Conservation (phyloP, 345 rosid species). For the Salix caprea region DNA sequence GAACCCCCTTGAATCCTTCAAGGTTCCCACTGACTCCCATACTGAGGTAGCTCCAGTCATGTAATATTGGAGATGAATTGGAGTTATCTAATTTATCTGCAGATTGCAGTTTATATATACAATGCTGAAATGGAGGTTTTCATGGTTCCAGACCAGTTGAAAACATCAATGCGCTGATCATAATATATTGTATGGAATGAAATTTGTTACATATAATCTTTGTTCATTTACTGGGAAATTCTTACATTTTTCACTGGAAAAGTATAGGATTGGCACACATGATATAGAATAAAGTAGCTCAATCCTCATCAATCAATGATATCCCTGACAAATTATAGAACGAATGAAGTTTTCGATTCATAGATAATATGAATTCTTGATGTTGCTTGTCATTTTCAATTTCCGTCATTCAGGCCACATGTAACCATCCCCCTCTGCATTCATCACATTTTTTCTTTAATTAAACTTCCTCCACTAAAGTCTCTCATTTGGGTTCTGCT, state of each 20-base stretch:
- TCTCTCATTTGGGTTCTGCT: too few relatives aligned
- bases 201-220: neutral
- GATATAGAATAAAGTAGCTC: too few relatives aligned
- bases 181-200: neutral
- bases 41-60: conserved; percentile 28
- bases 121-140: neutral
- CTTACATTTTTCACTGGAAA: neutral
- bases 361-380: too few relatives aligned
- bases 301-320: too few relatives aligned
- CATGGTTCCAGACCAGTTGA: neutral
- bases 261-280: too few relatives aligned
- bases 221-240: neutral
- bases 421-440: too few relatives aligned
- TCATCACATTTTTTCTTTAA: too few relatives aligned
- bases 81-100: neutral
- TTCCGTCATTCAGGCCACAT: too few relatives aligned
- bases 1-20: conserved; percentile 26
- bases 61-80: neutral
- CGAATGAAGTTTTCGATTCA: too few relatives aligned
- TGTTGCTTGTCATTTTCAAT: too few relatives aligned
- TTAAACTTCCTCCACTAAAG: too few relatives aligned
- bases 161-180: neutral
- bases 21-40: conserved; percentile 20
- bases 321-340: too few relatives aligned
- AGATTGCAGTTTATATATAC: neutral